phyloP scores from a whole-genome alignment of 495 filamentous ascomycete genomes.

The Penicillium dipodomyicola region DNA sequence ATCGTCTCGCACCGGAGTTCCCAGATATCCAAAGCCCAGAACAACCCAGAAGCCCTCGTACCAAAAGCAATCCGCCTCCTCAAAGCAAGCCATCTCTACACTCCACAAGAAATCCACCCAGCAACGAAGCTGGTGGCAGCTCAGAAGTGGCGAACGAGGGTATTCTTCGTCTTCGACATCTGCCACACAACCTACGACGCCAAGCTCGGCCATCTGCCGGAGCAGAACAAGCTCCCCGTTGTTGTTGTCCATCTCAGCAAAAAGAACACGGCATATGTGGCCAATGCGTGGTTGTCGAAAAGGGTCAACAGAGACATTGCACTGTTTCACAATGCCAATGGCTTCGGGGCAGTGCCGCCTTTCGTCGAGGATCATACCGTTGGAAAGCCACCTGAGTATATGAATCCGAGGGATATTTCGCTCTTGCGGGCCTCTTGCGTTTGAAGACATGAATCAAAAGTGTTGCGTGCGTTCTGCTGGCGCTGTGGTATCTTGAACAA shows the following conservation, averaged over 20 bases:
- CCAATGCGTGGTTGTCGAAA: constrained; percentile 23
- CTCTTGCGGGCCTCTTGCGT: constrained; percentile 21
- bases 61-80: constrained; percentile 21
- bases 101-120: not conserved
- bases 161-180: constrained; percentile 31
- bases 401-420: constrained; percentile 24
- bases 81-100: constrained; percentile 12
- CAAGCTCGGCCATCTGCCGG: constrained; percentile 27
- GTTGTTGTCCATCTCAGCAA: constrained; percentile 30
- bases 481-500: constrained; percentile 15
- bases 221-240: constrained; percentile 29
- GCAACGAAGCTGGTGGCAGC: constrained; percentile 23
- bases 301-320: constrained; percentile 30
- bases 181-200: constrained; percentile 24
- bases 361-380: constrained; percentile 26
- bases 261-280: constrained; percentile 24
- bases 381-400: constrained; percentile 24
- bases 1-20: constrained; percentile 29
- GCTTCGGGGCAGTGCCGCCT: constrained; percentile 25
- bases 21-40: constrained; percentile 17
- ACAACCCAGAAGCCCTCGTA: constrained; percentile 21
- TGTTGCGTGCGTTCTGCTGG: not conserved
- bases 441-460: constrained; percentile 1
- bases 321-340: constrained; percentile 30
- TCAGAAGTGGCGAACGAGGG: constrained; percentile 27